Conservation (phyloP, 306 rosid genomes). For the Quercus wislizeni region DNA sequence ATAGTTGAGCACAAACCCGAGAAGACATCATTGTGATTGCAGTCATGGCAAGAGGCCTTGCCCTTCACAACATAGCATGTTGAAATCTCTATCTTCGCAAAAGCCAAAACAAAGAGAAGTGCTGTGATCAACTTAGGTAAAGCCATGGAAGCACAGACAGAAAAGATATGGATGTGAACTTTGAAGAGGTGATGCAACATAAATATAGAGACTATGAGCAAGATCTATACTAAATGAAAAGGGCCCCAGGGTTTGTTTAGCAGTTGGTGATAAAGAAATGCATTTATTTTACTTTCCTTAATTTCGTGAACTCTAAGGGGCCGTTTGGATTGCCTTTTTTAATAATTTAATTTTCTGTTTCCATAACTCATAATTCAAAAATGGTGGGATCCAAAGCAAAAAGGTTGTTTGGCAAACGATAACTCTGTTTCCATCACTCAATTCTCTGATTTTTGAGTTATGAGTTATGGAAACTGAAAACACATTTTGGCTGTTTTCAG, state of each 20-base stretch:
- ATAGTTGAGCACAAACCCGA: slow-evolving; percentile 49
- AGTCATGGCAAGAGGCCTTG: slow-evolving; percentile 71
- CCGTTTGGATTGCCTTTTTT: too few species aligned
- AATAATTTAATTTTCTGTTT: too few species aligned
- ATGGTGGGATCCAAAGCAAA: too few species aligned
- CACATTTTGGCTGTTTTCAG: too few species aligned
- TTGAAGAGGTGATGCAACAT: not conserved
- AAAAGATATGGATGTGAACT: not conserved
- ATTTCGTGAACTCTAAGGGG: not conserved
- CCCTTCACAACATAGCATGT: slow-evolving; percentile 45
- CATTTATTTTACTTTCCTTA: not conserved
- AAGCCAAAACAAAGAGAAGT: slow-evolving; percentile 41
- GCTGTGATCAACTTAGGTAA: slow-evolving; percentile 31
- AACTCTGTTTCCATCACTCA: too few species aligned
- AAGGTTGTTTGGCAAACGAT: too few species aligned
- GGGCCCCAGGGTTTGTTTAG: slow-evolving; percentile 4
- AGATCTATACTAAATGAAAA: not conserved
- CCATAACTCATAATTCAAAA: too few species aligned
- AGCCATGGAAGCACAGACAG: slow-evolving; percentile 39
- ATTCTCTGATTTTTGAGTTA: too few species aligned
- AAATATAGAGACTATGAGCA: not conserved
- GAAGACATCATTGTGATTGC: slow-evolving; percentile 41
- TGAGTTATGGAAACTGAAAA: too few species aligned
- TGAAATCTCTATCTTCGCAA: slow-evolving; percentile 42
- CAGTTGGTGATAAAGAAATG: slow-evolving; percentile 11